Conservation (phyloP, 2,329 filamentous ascomycete species). For the Ceratocystis ficicola region DNA sequence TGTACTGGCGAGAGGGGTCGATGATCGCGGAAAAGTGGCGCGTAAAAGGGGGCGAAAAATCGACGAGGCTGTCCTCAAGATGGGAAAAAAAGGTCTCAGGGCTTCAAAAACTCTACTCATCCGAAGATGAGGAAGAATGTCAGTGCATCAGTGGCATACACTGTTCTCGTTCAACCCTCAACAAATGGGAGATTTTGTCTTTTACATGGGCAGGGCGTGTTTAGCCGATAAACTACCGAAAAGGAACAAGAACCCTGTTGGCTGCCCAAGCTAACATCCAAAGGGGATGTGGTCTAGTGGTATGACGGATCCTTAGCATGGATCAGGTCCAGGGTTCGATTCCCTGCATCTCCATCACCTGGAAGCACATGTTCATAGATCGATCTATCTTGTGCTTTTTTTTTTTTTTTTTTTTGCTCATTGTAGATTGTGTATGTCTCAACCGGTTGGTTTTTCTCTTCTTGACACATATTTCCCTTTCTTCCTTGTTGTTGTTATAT, state of each 20-base stretch:
- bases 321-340: constrained; percentile 18
- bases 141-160: no score
- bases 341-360: constrained; percentile 9
- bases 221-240: neutral
- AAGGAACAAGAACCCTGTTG: neutral
- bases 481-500: neutral
- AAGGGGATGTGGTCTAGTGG: constrained; percentile 16
- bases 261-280: fast-evolving
- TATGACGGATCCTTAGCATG: constrained; percentile 18
- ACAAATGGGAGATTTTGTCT: no score
- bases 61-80: no score
- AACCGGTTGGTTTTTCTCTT: neutral
- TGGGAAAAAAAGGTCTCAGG: no score
- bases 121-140: no score
- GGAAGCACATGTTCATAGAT: neutral
- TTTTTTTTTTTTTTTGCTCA: neutral
- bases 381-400: neutral
- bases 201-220: no score
- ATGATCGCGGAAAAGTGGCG: no score
- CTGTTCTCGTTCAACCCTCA: no score
- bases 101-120: no score
- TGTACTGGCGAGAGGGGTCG: no score
- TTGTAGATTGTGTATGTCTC: neutral
- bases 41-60: no score
- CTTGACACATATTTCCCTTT: neutral